Percentiles rank a stretch among this genome's conserved stretches.
Evolutionary conservation across 2,329 filamentous ascomycete genomes (phyloP).

Genomic region (Trichoderma cornu-damae): DNA sequence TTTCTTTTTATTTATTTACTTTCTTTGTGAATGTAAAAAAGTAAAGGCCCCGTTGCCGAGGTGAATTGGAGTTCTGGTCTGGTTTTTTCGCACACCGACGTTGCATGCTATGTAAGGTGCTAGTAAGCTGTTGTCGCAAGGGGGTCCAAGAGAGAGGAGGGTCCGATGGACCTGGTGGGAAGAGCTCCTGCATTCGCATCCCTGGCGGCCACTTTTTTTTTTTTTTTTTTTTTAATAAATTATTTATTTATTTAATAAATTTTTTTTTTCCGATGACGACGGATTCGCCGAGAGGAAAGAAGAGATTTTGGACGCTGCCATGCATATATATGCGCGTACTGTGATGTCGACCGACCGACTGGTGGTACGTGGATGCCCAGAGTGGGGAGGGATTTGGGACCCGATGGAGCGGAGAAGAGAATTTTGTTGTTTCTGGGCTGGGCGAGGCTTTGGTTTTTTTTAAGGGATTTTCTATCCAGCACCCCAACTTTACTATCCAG

Average conservation of each 20-base stretch:
- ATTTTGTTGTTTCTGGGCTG: not conserved
- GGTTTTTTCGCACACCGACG: constrained; percentile 1
- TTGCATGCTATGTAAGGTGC: too few relatives aligned
- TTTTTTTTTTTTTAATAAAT: not conserved
- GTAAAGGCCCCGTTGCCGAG: not conserved
- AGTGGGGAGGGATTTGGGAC: not conserved
- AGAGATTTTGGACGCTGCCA: too few relatives aligned
- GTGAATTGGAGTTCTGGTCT: not conserved
- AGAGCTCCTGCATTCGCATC: constrained; percentile 8
- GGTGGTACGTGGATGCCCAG: not conserved
- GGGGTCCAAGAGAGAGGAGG: too few relatives aligned
- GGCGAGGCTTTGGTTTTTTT: too few relatives aligned
- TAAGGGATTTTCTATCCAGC: not conserved
- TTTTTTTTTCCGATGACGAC: not conserved
- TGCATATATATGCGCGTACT: not conserved
- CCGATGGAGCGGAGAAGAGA: not conserved
- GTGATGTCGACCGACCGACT: not conserved
- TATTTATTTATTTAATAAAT: too few relatives aligned
- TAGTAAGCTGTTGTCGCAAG: not conserved
- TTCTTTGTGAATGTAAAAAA: not conserved
- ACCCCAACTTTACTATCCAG: too few relatives aligned
- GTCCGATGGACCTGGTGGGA: not conserved
- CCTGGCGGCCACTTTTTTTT: constrained; percentile 1
- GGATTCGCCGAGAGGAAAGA: too few relatives aligned
- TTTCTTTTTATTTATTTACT: too few relatives aligned